Percentiles rank a stretch among this genome's conserved stretches.
Conservation (phyloP, 345 rosid species). For the Microthlaspi erraticum region DNA sequence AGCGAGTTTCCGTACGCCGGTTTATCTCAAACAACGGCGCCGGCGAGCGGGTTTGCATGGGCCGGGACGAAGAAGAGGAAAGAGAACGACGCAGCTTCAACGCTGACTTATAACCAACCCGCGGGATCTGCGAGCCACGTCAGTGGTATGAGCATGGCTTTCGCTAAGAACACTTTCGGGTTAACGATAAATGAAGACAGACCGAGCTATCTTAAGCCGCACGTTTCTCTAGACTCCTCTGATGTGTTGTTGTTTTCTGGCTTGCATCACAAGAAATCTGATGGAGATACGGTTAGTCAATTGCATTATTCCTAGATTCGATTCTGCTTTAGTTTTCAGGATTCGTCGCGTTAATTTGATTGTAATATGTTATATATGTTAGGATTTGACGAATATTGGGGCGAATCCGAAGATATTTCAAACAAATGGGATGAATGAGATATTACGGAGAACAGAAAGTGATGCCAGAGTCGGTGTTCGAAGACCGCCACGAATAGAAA, state of each 20-base stretch:
- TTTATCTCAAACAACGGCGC: slow-evolving; percentile 52
- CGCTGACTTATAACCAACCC: slow-evolving; percentile 55
- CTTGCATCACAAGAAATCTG: slow-evolving; percentile 27
- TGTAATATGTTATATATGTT: neutral
- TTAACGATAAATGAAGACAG: slow-evolving; percentile 44
- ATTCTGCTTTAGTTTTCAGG: neutral
- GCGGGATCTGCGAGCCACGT: slow-evolving; percentile 51
- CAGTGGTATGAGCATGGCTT: slow-evolving; percentile 56
- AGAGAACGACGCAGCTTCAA: slow-evolving; percentile 51
- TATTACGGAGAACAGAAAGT: slow-evolving; percentile 44
- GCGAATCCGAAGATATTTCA: slow-evolving; percentile 41
- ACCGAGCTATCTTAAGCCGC: slow-evolving; percentile 43
- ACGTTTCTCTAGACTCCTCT: slow-evolving; percentile 43
- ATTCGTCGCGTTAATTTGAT: neutral
- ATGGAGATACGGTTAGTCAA: slow-evolving; percentile 22
- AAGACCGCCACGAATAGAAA: slow-evolving; percentile 44
- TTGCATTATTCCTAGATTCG: neutral
- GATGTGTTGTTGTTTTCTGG: slow-evolving; percentile 30
- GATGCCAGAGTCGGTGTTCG: slow-evolving; percentile 40
- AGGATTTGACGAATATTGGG: slow-evolving; percentile 39
- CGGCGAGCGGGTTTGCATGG: slow-evolving; percentile 62
- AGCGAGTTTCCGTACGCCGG: slow-evolving; percentile 45
- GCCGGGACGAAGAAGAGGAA: slow-evolving; percentile 53
- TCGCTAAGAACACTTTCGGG: slow-evolving; percentile 50
- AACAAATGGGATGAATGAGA: slow-evolving; percentile 47